Evolutionary conservation across 75 land plant genomes (phyloP).

Genomic region (Larix kaempferi): DNA sequence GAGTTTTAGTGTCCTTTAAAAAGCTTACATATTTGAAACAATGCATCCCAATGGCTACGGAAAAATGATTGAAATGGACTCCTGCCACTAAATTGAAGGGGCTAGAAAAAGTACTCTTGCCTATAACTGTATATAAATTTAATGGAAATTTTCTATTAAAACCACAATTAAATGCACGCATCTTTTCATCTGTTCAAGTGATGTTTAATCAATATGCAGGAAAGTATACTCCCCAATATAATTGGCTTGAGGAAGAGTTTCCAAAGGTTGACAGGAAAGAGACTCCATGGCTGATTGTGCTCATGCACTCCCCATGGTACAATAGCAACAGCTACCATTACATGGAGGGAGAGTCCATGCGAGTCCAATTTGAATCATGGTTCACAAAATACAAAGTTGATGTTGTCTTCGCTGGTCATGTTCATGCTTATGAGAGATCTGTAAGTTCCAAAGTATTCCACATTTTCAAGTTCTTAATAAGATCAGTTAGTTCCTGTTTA

Average conservation of each 20-base stretch:
- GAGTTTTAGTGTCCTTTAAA: no score
- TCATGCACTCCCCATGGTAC: slow-evolving; percentile 86
- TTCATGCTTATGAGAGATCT: slow-evolving; percentile 87
- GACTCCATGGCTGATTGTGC: slow-evolving; percentile 91
- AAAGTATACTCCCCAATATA: slow-evolving; percentile 71
- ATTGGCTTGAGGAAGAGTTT: slow-evolving; percentile 65
- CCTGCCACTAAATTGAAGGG: no score
- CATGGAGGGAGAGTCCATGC: slow-evolving; percentile 92
- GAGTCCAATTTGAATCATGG: slow-evolving; percentile 67
- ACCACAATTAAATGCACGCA: not conserved
- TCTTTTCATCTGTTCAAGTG: not conserved
- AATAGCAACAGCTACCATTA: slow-evolving; percentile 76
- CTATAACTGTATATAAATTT: not conserved
- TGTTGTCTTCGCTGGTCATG: slow-evolving; percentile 87
- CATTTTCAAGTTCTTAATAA: not conserved
- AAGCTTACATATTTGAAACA: no score
- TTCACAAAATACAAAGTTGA: slow-evolving; percentile 77
- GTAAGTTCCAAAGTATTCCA: slow-evolving; percentile 36
- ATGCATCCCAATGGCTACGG: no score
- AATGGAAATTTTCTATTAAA: not conserved
- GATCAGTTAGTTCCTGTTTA: not conserved
- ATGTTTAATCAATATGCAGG: slow-evolving; percentile 28
- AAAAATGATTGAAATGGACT: no score
- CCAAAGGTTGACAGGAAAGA: slow-evolving; percentile 60
- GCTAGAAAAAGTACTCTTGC: no score